phyloP scores from a whole-genome alignment of 78 protist species.

The Salpingoeca rosetta region DNA sequence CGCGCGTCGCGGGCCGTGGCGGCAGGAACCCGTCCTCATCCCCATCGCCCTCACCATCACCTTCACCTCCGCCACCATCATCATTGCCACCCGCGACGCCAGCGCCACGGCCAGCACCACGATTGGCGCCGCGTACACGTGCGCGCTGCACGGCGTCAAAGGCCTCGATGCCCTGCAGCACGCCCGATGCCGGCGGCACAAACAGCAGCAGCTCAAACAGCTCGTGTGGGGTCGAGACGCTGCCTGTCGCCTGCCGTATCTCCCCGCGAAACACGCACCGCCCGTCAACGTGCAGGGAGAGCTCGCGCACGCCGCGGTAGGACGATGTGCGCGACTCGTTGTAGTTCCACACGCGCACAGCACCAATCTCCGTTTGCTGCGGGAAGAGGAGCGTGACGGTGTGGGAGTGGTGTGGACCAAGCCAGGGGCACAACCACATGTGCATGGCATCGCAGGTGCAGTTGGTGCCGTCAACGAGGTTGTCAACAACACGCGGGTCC shows the following conservation, averaged over 20 bases:
- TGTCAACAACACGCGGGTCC: constrained; percentile 58
- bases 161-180: no score
- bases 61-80: no score
- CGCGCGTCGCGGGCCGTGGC: no score
- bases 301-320: constrained; percentile 42
- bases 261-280: constrained; percentile 51
- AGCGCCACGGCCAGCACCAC: no score
- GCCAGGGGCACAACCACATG: constrained; percentile 71
- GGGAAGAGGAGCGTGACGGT: constrained; percentile 32
- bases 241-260: constrained; percentile 52
- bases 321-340: constrained; percentile 60
- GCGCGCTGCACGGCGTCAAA: no score
- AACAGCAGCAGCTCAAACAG: no score
- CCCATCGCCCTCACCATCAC: no score
- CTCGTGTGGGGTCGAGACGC: no score
- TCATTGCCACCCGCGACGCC: no score
- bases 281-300: constrained; percentile 44
- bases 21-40: no score
- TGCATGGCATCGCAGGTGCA: constrained; percentile 69
- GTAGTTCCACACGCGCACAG: constrained; percentile 69
- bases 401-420: constrained; percentile 27
- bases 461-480: constrained; percentile 43
- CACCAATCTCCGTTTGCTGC: constrained; percentile 11
- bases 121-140: no score
- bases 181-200: no score